Evolutionary conservation across 2,329 filamentous ascomycete genomes (phyloP).

Genomic region (Diaporthe amygdali): DNA sequence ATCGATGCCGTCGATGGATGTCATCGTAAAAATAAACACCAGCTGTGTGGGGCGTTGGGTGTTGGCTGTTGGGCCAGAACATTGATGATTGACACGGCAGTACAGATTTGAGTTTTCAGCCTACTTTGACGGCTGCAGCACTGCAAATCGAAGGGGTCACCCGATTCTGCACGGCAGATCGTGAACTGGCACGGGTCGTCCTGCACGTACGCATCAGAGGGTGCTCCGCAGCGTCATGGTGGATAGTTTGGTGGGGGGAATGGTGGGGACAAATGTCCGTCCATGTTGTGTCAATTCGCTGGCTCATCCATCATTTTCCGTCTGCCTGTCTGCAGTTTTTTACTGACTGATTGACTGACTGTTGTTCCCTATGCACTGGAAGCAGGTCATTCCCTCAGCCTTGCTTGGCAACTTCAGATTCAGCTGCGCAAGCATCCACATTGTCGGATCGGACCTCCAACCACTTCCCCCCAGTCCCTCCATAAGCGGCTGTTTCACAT

Average conservation of each 20-base stretch:
- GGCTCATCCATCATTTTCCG: background rate
- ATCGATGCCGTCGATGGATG: background rate
- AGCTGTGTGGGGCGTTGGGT: background rate
- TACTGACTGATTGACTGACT: too few relatives aligned
- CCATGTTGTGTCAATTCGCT: background rate
- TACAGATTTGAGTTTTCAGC: background rate
- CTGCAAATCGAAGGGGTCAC: background rate
- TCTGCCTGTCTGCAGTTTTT: background rate
- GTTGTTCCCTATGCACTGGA: too few relatives aligned
- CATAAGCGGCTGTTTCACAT: conserved; percentile 1
- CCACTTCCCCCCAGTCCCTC: background rate
- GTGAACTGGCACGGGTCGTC: conserved; percentile 10
- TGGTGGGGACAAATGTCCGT: background rate
- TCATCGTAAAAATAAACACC: conserved; percentile 16
- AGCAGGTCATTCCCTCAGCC: conserved; percentile 15
- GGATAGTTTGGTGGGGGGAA: background rate
- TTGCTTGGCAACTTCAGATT: conserved; percentile 15
- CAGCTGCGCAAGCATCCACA: conserved; percentile 10
- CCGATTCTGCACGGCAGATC: background rate
- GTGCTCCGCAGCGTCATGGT: conserved; percentile 2
- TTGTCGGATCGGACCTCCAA: background rate
- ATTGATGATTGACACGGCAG: background rate
- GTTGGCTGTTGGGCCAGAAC: conserved; percentile 14
- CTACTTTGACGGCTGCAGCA: background rate
- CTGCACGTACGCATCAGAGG: conserved; percentile 15